Evolutionary conservation across 805 yeast species (phyloP).

Genomic region (Saccharomycopsis olivae): DNA sequence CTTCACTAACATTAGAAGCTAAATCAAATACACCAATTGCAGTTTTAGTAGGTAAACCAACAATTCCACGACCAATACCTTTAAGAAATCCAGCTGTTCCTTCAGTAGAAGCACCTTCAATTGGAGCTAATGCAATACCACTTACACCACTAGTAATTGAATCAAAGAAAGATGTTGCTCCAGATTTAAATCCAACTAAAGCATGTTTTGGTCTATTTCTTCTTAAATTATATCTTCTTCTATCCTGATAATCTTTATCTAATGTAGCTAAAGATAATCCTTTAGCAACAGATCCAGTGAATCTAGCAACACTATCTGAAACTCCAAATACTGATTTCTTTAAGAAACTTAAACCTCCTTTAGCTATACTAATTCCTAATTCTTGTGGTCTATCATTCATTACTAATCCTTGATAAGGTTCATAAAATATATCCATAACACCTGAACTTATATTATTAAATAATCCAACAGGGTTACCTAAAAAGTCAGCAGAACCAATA

Average conservation of each 20-base stretch:
- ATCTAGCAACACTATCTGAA: constrained; percentile 84
- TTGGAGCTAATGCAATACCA: constrained; percentile 86
- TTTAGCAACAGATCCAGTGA: constrained; percentile 90
- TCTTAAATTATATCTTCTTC: constrained; percentile 62
- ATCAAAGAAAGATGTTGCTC: constrained; percentile 82
- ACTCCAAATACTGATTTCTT: constrained; percentile 93
- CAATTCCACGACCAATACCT: constrained; percentile 90
- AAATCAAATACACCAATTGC: constrained; percentile 91
- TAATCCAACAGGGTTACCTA: constrained; percentile 96
- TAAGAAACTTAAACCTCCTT: constrained; percentile 89
- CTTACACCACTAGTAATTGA: constrained; percentile 80
- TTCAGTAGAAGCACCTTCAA: constrained; percentile 77
- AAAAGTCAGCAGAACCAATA: constrained; percentile 89
- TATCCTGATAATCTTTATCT: constrained; percentile 75
- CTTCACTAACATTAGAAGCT: constrained; percentile 88
- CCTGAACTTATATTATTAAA: constrained; percentile 92
- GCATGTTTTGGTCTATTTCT: constrained; percentile 81
- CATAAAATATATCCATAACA: constrained; percentile 91
- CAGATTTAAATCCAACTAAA: constrained; percentile 69
- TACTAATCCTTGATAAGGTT: constrained; percentile 92
- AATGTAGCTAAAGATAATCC: constrained; percentile 86
- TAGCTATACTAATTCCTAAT: constrained; percentile 88
- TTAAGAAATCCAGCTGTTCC: constrained; percentile 90
- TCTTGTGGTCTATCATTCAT: constrained; percentile 95
- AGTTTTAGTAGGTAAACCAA: constrained; percentile 93